Conservation (phyloP, 1,284 basidiomycete species). For the Trichosporon sp. region DNA sequence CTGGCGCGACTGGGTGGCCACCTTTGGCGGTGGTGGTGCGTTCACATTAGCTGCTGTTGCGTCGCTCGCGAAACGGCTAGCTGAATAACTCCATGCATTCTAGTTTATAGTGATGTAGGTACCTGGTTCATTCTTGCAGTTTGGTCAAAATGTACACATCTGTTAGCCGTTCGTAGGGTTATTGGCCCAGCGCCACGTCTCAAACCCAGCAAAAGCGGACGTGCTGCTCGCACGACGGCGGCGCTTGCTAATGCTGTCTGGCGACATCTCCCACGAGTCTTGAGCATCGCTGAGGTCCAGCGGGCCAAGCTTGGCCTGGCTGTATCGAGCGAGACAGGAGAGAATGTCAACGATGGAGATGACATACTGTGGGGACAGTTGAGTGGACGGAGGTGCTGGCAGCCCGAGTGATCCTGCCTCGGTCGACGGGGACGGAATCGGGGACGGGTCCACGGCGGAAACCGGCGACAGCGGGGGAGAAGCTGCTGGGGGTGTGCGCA, state of each 20-base stretch:
- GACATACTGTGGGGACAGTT: constrained; percentile 44
- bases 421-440: constrained; percentile 30
- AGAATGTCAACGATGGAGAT: constrained; percentile 48
- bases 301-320: constrained; percentile 30
- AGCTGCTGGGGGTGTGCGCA: constrained; percentile 31
- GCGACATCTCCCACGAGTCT: constrained; percentile 32
- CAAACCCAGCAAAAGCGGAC: constrained; percentile 31
- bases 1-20: constrained; percentile 44
- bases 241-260: constrained; percentile 35
- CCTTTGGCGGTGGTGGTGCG: constrained; percentile 45
- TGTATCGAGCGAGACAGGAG: constrained; percentile 37
- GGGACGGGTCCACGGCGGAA: constrained; percentile 34
- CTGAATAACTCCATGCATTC: background rate
- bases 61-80: background rate
- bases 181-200: constrained; percentile 43
- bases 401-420: constrained; percentile 34
- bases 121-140: background rate
- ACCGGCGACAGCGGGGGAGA: constrained; percentile 42
- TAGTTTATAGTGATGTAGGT: background rate
- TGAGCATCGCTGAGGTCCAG: constrained; percentile 10
- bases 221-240: constrained; percentile 33
- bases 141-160: background rate
- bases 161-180: background rate
- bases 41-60: background rate
- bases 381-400: constrained; percentile 39